phyloP scores from a whole-genome alignment of 306 rosid genomes.

The Pyrus communis region DNA sequence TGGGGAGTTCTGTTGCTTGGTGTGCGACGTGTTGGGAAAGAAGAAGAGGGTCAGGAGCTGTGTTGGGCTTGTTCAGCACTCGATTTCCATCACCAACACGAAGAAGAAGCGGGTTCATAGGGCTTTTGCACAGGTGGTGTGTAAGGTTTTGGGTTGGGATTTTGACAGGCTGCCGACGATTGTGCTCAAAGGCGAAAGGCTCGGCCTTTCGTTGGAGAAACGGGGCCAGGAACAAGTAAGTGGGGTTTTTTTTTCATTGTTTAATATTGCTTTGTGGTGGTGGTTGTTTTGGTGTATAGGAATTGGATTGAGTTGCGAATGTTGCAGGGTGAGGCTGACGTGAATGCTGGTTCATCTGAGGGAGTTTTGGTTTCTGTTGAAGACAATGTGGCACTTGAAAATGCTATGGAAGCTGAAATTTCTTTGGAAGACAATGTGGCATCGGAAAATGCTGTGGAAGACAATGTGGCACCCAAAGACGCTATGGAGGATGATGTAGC shows the following conservation, averaged over 20 bases:
- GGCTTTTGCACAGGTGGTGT: conserved; percentile 52
- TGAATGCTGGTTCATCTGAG: neutral
- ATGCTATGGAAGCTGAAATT: too few species aligned
- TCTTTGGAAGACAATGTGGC: too few species aligned
- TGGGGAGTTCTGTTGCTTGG: conserved; percentile 65
- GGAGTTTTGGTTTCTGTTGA: neutral
- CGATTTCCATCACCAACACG: conserved; percentile 30
- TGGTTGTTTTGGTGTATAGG: neutral
- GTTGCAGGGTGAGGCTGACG: conserved; percentile 11
- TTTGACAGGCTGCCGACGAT: conserved; percentile 39
- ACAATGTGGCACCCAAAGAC: too few species aligned
- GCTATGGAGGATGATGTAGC: too few species aligned
- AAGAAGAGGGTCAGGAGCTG: conserved; percentile 54
- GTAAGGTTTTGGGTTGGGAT: conserved; percentile 67
- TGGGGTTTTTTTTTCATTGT: neutral
- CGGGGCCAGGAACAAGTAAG: conserved; percentile 30
- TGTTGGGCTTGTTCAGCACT: conserved; percentile 49
- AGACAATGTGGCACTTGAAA: neutral
- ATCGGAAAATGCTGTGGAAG: too few species aligned
- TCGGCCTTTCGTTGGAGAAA: conserved; percentile 21
- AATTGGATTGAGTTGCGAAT: neutral
- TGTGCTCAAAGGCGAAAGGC: conserved; percentile 45
- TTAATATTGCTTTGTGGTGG: neutral
- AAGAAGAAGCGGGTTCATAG: conserved; percentile 46
- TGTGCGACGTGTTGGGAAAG: conserved; percentile 54